Conservation (phyloP, 2,329 filamentous ascomycete genomes). For the Cordyceps cateniannulata region DNA sequence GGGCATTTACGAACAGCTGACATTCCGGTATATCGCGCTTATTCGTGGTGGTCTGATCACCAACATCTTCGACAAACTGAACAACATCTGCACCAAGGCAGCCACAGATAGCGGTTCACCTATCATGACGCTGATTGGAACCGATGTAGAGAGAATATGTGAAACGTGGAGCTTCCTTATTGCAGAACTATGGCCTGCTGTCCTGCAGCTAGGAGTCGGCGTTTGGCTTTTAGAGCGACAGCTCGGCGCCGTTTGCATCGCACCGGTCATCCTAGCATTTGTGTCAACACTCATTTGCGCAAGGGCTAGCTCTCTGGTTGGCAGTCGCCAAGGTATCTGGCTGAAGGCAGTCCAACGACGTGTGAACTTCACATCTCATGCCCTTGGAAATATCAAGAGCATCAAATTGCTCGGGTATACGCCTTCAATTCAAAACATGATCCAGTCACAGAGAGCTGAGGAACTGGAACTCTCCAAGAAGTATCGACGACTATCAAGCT, state of each 20-base stretch:
- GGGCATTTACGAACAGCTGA: constrained; percentile 9
- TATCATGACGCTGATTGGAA: constrained; percentile 7
- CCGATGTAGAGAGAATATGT: constrained; percentile 10
- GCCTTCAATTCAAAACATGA: not conserved
- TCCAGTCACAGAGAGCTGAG: not conserved
- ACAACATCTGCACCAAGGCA: not conserved
- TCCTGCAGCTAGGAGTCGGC: constrained; percentile 11
- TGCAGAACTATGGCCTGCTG: constrained; percentile 1
- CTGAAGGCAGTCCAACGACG: constrained; percentile 10
- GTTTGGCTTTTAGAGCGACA: constrained; percentile 14
- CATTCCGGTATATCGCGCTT: constrained; percentile 9
- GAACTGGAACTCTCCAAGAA: constrained; percentile 10
- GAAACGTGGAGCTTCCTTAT: constrained; percentile 8
- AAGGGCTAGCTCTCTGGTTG: not conserved
- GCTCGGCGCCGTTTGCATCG: constrained; percentile 13
- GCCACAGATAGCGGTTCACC: not conserved
- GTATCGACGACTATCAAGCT: constrained; percentile 9
- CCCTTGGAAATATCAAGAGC: constrained; percentile 1
- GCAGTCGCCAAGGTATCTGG: constrained; percentile 5
- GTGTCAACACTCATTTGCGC: not conserved
- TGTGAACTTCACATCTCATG: constrained; percentile 12
- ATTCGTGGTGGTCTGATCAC: constrained; percentile 8
- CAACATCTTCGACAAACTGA: constrained; percentile 5
- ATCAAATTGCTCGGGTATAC: constrained; percentile 10
- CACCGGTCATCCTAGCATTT: constrained; percentile 12